These are phyloP conservation scores for Collybia nuda DNA, from an alignment of 768 basidiomycete genomes.

Conservation along the genomic window DNA sequence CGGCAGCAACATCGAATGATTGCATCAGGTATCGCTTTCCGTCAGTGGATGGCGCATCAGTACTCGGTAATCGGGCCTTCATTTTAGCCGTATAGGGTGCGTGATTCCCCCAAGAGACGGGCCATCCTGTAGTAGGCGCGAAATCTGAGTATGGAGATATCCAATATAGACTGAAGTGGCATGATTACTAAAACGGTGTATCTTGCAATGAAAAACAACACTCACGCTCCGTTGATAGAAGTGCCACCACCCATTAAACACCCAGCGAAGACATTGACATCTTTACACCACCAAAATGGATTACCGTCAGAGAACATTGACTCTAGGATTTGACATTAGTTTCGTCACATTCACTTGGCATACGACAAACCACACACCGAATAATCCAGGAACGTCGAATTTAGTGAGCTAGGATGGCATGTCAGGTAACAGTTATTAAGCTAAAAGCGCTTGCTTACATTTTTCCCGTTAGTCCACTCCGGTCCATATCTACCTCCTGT, in stretches of 20 bases:
- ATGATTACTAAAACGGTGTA: no score
- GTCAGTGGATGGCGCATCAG: constrained; percentile 59
- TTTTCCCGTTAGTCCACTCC: constrained; percentile 45
- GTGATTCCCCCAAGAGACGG: constrained; percentile 53
- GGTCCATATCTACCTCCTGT: constrained; percentile 61
- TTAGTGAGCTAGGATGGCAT: constrained; percentile 48
- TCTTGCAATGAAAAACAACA: neutral
- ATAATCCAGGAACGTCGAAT: constrained; percentile 65
- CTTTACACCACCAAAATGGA: constrained; percentile 67
- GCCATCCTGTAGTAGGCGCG: constrained; percentile 50
- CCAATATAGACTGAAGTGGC: constrained; percentile 46
- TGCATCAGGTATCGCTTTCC: constrained; percentile 60
- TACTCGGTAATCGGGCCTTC: constrained; percentile 50
- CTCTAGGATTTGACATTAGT: constrained; percentile 27
- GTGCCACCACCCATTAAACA: constrained; percentile 66
- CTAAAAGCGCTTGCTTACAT: constrained; percentile 26
- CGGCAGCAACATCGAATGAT: constrained; percentile 39
- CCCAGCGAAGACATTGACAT: constrained; percentile 62
- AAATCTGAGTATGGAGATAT: constrained; percentile 51
- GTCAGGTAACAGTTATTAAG: neutral
- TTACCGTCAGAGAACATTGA: constrained; percentile 60
- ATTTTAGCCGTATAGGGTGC: constrained; percentile 48
- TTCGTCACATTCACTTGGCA: neutral
- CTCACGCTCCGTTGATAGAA: constrained; percentile 63
- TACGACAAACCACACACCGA: constrained; percentile 24